Conservation (phyloP, 108 stramenopile species). For the Skeletonema grethae region DNA sequence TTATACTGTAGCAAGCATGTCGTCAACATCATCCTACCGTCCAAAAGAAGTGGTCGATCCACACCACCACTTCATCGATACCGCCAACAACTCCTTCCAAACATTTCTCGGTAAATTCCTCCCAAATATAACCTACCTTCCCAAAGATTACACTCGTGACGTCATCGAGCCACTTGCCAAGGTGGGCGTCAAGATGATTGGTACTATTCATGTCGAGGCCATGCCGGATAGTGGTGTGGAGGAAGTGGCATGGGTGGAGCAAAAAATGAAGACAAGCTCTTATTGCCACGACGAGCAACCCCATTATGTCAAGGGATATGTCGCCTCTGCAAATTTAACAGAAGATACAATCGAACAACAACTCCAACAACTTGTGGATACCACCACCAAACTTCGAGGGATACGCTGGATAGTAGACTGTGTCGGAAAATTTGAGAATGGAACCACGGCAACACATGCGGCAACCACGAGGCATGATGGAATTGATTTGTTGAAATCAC, state of each 20-base stretch:
- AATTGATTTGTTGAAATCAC: conserved; percentile 60
- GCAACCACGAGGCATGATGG: conserved; percentile 70
- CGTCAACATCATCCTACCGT: conserved; percentile 7
- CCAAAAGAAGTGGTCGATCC: conserved; percentile 70
- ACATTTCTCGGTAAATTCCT: conserved; percentile 52
- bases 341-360: conserved; percentile 48
- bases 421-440: conserved; percentile 54
- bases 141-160: conserved; percentile 63
- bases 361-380: conserved; percentile 31
- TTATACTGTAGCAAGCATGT: too few species aligned
- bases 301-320: conserved; percentile 57
- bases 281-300: too few species aligned
- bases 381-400: conserved; percentile 48
- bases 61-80: conserved; percentile 82
- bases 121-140: conserved; percentile 46
- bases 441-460: conserved; percentile 64
- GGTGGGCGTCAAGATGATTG: conserved; percentile 45
- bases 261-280: conserved; percentile 22
- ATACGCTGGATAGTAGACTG: conserved; percentile 84
- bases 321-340: conserved; percentile 72
- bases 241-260: conserved; percentile 68
- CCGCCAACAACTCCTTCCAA: conserved; percentile 55
- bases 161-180: conserved; percentile 46
- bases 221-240: conserved; percentile 69
- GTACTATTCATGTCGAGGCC: conserved; percentile 76